phyloP scores from a whole-genome alignment of 169 alveolate species.

The Plasmodium gaboni region DNA sequence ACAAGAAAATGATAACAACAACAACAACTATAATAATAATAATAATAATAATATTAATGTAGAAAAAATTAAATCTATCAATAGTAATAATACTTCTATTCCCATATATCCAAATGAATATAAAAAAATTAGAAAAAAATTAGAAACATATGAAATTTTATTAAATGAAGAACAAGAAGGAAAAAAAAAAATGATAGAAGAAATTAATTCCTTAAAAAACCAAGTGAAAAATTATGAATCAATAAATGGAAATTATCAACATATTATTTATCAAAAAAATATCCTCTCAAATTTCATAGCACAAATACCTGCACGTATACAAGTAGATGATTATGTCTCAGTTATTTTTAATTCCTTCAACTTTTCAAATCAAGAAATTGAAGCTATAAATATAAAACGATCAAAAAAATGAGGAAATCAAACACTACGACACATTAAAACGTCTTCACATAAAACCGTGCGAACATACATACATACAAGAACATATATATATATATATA shows the following conservation, averaged over 20 bases:
- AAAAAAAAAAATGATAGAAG: slow-evolving; percentile 23
- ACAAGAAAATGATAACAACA: neutral
- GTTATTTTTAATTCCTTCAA: slow-evolving; percentile 65
- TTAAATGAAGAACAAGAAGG: slow-evolving; percentile 43
- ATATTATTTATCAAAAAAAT: slow-evolving; percentile 56
- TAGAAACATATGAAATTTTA: slow-evolving; percentile 43
- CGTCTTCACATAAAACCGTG: no score
- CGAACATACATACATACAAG: neutral
- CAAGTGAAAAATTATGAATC: slow-evolving; percentile 67
- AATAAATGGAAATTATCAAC: slow-evolving; percentile 63
- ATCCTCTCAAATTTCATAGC: slow-evolving; percentile 42
- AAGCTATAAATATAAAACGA: slow-evolving; percentile 36
- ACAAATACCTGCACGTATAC: slow-evolving; percentile 46
- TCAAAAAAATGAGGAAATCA: slow-evolving; percentile 6
- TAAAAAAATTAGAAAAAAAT: slow-evolving; percentile 52
- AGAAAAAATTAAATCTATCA: neutral
- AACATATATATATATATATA: neutral
- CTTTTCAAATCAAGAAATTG: slow-evolving; percentile 44
- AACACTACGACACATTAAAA: neutral
- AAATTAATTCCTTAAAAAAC: slow-evolving; percentile 21
- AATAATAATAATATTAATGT: no score
- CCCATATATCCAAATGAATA: slow-evolving; percentile 72
- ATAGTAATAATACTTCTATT: slow-evolving; percentile 1
- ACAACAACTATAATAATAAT: neutral
- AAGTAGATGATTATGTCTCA: slow-evolving; percentile 63